Percentiles rank a stretch among this genome's conserved stretches.
Evolutionary conservation across 202 grass and related monocot species (phyloP).

Genomic region (Carex sylvatica): DNA sequence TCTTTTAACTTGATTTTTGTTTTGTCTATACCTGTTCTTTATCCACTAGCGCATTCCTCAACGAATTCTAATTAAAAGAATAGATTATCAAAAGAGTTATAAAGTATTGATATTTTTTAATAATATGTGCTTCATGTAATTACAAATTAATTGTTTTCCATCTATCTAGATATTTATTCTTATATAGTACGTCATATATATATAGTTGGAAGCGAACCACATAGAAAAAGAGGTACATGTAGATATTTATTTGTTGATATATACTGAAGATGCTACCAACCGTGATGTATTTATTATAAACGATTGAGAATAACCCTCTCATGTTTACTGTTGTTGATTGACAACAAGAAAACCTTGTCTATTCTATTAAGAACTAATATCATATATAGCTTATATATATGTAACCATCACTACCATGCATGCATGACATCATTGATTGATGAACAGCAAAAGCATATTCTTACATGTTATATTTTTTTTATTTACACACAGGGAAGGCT

Average conservation of each 20-base stretch:
- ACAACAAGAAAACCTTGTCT: background rate
- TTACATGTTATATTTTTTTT: background rate
- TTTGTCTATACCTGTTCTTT: background rate
- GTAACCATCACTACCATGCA: background rate
- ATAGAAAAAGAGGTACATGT: background rate
- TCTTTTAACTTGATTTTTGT: background rate
- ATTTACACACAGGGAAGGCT: slow-evolving; percentile 58
- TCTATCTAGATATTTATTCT: background rate
- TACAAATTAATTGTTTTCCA: background rate
- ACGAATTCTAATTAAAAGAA: no score
- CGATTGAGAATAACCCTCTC: background rate
- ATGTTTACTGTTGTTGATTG: background rate
- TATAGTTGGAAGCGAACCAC: background rate
- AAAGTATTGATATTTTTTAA: background rate
- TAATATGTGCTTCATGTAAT: background rate
- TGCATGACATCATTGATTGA: background rate
- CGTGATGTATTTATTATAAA: background rate
- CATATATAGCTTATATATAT: background rate
- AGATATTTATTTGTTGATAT: background rate
- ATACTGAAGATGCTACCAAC: background rate
- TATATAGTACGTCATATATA: background rate
- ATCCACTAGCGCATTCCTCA: no score
- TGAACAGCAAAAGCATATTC: background rate
- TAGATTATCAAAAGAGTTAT: background rate
- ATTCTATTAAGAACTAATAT: background rate